A percentile compares a stretch with the other conserved stretches of the same genome.
phyloP scores from a whole-genome alignment of 495 filamentous ascomycete species.

The Talaromyces ruber region DNA sequence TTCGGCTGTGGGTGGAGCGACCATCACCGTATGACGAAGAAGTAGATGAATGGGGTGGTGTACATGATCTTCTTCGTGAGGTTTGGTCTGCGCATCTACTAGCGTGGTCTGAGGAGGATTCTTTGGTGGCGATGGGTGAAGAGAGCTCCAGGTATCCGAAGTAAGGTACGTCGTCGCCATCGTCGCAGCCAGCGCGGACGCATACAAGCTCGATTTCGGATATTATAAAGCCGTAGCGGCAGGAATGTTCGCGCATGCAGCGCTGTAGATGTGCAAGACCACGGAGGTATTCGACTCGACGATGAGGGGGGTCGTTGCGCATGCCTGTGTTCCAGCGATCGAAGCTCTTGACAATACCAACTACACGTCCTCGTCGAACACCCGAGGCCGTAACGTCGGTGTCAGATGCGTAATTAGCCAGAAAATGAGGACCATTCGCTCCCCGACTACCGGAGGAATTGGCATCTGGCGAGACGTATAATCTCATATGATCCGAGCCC shows the following conservation, averaged over 20 bases:
- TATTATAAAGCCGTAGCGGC: constrained; percentile 89
- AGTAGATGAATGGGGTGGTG: constrained; percentile 15
- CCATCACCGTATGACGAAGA: not conserved
- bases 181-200: constrained; percentile 68
- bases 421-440: constrained; percentile 49
- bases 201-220: constrained; percentile 91
- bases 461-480: constrained; percentile 48
- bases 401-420: constrained; percentile 64
- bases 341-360: constrained; percentile 81
- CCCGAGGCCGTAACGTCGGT: constrained; percentile 63
- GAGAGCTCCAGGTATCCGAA: constrained; percentile 80
- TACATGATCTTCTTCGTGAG: not conserved
- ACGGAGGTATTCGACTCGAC: constrained; percentile 76
- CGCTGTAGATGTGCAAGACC: constrained; percentile 77
- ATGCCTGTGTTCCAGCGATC: constrained; percentile 91
- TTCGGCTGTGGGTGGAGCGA: not conserved
- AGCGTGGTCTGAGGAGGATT: constrained; percentile 10
- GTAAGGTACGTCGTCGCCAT: constrained; percentile 57
- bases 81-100: not conserved
- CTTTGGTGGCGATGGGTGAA: constrained; percentile 45
- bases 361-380: constrained; percentile 66
- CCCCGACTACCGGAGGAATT: constrained; percentile 42
- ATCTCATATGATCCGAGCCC: constrained; percentile 49
- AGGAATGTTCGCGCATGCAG: constrained; percentile 85
- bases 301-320: constrained; percentile 71